Percentiles rank a stretch among this genome's conserved stretches.
These are phyloP conservation scores for Globisporangium uncinulatum DNA, from an alignment of 352 stramenopile species.

Conservation along the genomic window DNA sequence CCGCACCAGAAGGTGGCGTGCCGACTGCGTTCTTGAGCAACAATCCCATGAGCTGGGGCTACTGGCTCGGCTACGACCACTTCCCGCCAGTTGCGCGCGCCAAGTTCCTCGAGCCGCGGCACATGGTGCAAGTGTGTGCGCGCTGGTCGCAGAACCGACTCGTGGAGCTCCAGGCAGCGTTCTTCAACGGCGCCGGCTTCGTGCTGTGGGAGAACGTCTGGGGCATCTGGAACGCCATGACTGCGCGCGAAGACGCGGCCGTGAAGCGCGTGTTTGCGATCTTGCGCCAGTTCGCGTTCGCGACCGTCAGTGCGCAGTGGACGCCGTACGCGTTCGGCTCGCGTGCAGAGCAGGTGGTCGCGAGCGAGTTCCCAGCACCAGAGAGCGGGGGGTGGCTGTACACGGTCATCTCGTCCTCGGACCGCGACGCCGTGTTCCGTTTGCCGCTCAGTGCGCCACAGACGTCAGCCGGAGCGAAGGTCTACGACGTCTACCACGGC, in stretches of 20 bases:
- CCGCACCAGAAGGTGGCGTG: conserved; percentile 59
- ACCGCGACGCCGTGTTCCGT: conserved; percentile 20
- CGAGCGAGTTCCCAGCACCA: conserved; percentile 35
- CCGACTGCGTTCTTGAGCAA: conserved; percentile 50
- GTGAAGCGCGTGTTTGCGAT: conserved; percentile 59
- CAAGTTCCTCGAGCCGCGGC: conserved; percentile 76
- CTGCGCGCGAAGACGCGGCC: conserved; percentile 56
- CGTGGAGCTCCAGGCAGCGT: conserved; percentile 56
- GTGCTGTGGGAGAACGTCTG: conserved; percentile 88
- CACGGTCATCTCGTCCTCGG: conserved; percentile 50
- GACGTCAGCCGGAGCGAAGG: conserved; percentile 14
- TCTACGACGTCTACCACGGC: conserved; percentile 68
- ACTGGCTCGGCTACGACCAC: conserved; percentile 57
- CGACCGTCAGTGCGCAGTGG: conserved; percentile 42
- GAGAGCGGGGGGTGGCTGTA: conserved; percentile 33
- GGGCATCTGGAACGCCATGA: conserved; percentile 85
- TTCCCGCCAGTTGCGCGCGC: conserved; percentile 65
- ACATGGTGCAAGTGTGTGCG: conserved; percentile 81
- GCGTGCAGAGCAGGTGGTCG: conserved; percentile 26
- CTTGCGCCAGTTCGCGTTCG: conserved; percentile 46
- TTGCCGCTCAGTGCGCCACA: conserved; percentile 26
- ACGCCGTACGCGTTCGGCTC: conserved; percentile 34
- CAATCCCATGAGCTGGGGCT: conserved; percentile 83
- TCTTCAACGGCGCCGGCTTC: conserved; percentile 86
- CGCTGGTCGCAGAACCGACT: conserved; percentile 75